Conservation (phyloP, 768 basidiomycete genomes). For the Harrya chromipes region DNA sequence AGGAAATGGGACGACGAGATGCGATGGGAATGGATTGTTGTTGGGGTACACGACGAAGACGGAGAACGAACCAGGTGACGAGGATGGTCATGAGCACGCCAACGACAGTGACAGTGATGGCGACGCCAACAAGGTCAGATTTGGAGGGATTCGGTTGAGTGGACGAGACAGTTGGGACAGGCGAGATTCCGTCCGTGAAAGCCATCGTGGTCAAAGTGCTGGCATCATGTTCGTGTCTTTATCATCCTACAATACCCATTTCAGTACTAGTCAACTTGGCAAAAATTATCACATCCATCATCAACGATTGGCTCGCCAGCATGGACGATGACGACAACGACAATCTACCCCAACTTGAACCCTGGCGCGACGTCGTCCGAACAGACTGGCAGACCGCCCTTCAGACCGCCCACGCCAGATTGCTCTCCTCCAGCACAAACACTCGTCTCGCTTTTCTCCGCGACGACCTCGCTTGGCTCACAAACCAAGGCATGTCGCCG, state of each 20-base stretch:
- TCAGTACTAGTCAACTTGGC: background rate
- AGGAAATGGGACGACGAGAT: slow-evolving; percentile 4
- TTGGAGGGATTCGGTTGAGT: slow-evolving; percentile 14
- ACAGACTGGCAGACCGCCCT: slow-evolving; percentile 55
- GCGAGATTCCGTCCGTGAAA: background rate
- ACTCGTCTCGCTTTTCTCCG: slow-evolving; percentile 54
- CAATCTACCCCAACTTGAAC: slow-evolving; percentile 5
- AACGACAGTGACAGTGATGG: slow-evolving; percentile 23
- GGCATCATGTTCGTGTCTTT: too few species aligned
- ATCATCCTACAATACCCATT: too few species aligned
- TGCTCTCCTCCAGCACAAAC: slow-evolving; percentile 55
- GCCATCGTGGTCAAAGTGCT: too few species aligned
- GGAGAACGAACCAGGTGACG: slow-evolving; percentile 25
- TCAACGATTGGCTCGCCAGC: too few species aligned
- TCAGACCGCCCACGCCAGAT: slow-evolving; percentile 46
- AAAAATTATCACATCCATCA: background rate
- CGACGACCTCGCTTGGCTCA: slow-evolving; percentile 58
- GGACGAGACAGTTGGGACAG: slow-evolving; percentile 7
- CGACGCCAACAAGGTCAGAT: slow-evolving; percentile 22
- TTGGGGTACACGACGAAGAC: slow-evolving; percentile 17
- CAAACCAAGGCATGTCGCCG: slow-evolving; percentile 50
- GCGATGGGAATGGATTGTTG: background rate
- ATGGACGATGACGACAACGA: slow-evolving; percentile 27
- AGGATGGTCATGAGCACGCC: slow-evolving; percentile 24
- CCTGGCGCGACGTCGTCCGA: slow-evolving; percentile 56